Conservation (phyloP, 2,329 filamentous ascomycete species). For the Nectriaceae sp. region DNA sequence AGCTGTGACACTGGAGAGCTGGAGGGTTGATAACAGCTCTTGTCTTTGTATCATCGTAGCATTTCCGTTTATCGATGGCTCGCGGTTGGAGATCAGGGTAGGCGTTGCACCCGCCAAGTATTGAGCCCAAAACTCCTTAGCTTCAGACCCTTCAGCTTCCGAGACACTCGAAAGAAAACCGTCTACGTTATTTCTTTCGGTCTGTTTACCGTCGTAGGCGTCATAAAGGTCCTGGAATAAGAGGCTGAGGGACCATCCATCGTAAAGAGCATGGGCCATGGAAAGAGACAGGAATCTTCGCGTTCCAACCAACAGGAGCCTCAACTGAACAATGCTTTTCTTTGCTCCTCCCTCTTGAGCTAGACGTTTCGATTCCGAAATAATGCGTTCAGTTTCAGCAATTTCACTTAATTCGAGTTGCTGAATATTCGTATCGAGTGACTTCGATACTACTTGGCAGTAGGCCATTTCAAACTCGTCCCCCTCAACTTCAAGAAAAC, state of each 20-base stretch:
- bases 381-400: conserved; percentile 39
- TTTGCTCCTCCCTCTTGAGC: conserved; percentile 40
- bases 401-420: conserved; percentile 25
- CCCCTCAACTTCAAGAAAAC: conserved; percentile 68
- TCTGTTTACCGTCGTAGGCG: conserved; percentile 57
- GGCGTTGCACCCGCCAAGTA: conserved; percentile 57
- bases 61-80: background rate
- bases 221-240: conserved; percentile 69
- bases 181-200: conserved; percentile 49
- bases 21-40: conserved; percentile 14
- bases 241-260: conserved; percentile 79
- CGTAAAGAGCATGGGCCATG: conserved; percentile 84
- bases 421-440: conserved; percentile 19
- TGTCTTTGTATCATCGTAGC: conserved; percentile 6
- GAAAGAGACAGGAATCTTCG: conserved; percentile 61
- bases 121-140: conserved; percentile 67
- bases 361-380: conserved; percentile 35
- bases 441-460: conserved; percentile 49
- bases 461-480: conserved; percentile 53
- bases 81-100: conserved; percentile 31
- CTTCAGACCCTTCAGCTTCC: conserved; percentile 18
- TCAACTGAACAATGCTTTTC: conserved; percentile 51
- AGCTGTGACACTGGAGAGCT: conserved; percentile 28
- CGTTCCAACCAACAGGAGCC: conserved; percentile 37
- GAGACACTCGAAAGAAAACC: conserved; percentile 46